Percentiles rank a stretch among this genome's conserved stretches.
These are phyloP conservation scores for Acer yangbiense DNA, from an alignment of 345 rosid genomes.

Conservation along the genomic window DNA sequence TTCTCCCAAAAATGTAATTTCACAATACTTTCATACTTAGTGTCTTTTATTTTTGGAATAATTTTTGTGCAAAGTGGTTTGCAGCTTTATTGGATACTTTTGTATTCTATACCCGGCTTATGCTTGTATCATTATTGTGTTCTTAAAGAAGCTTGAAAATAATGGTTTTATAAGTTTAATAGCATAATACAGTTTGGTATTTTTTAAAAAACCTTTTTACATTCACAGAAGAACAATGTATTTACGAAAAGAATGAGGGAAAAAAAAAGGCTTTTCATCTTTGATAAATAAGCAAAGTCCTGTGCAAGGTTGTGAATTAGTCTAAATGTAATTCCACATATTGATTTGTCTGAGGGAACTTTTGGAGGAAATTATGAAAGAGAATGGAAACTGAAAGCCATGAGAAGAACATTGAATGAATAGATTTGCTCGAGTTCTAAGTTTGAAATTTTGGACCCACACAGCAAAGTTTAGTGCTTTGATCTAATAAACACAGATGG, in stretches of 20 bases:
- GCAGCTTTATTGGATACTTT: background rate
- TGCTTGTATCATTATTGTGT: background rate
- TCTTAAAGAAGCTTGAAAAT: background rate
- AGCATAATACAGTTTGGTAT: background rate
- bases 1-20: slow-evolving; percentile 74
- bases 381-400: background rate
- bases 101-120: background rate
- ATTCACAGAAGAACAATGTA: background rate
- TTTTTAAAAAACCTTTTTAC: background rate
- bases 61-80: background rate
- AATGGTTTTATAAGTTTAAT: background rate
- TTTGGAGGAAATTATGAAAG: background rate
- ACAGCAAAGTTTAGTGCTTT: background rate
- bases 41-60: background rate
- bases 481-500: background rate
- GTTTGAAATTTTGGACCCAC: background rate
- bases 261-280: background rate
- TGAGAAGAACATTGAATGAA: background rate
- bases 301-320: background rate
- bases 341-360: background rate
- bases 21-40: background rate
- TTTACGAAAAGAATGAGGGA: background rate
- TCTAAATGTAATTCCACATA: background rate
- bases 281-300: background rate
- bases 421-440: background rate